Evolutionary conservation across 306 rosid species (phyloP).

Genomic region (Quercus glauca): DNA sequence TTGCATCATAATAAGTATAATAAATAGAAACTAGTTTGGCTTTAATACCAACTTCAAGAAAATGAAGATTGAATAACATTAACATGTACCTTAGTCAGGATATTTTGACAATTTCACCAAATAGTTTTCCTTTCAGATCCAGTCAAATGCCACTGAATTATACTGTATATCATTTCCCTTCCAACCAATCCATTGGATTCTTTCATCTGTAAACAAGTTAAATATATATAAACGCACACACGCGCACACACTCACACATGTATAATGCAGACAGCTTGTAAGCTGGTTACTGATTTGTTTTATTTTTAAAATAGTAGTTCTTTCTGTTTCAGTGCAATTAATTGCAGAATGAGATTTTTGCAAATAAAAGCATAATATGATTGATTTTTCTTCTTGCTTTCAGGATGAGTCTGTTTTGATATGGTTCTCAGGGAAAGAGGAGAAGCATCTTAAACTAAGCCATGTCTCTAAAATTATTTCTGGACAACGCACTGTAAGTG

Average conservation of each 20-base stretch:
- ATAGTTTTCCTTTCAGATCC: background rate
- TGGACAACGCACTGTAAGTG: constrained; percentile 95
- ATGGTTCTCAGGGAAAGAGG: constrained; percentile 98
- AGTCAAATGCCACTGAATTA: background rate
- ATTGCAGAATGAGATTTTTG: constrained; percentile 17
- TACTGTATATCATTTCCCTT: background rate
- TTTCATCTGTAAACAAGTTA: background rate
- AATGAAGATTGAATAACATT: background rate
- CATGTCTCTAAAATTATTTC: constrained; percentile 94
- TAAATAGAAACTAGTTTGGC: background rate
- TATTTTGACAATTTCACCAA: background rate
- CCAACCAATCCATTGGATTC: constrained; percentile 8
- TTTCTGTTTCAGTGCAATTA: constrained; percentile 15
- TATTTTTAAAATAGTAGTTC: constrained; percentile 8
- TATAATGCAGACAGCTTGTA: background rate
- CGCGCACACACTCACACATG: background rate
- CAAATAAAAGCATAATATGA: constrained; percentile 12
- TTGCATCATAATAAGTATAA: too few species aligned
- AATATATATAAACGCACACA: background rate
- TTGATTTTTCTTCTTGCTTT: constrained; percentile 34
- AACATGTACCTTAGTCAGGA: background rate
- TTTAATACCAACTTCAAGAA: background rate
- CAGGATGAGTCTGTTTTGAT: constrained; percentile 97
- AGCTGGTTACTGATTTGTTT: background rate
- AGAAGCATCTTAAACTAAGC: constrained; percentile 87